These are phyloP conservation scores for Helotiales sp. DNA, from an alignment of 2,329 filamentous ascomycete species.

Conservation along the genomic window DNA sequence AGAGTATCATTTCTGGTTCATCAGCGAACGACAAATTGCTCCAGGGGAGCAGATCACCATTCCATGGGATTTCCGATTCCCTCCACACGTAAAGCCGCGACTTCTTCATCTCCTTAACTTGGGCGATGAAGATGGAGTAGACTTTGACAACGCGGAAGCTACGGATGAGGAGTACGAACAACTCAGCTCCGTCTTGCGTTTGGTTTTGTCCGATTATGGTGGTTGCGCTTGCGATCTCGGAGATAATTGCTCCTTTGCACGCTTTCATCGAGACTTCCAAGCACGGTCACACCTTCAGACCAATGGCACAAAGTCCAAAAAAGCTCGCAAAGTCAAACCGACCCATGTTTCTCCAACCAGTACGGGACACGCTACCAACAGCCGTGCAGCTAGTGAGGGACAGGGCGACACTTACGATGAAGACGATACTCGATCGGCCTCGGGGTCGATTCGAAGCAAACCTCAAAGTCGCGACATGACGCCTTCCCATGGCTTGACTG, in stretches of 20 bases:
- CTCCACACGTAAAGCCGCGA: slow-evolving; percentile 52
- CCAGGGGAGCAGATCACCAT: slow-evolving; percentile 63
- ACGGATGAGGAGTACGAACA: slow-evolving; percentile 59
- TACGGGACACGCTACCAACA: slow-evolving; percentile 61
- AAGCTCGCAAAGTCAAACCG: slow-evolving; percentile 49
- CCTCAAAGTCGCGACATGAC: slow-evolving; percentile 66
- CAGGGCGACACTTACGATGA: slow-evolving; percentile 56
- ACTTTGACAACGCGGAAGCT: slow-evolving; percentile 31
- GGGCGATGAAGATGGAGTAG: slow-evolving; percentile 54
- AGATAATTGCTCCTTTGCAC: slow-evolving; percentile 61
- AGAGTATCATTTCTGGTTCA: slow-evolving; percentile 90
- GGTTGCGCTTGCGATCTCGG: slow-evolving; percentile 74
- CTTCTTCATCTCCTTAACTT: slow-evolving; percentile 62
- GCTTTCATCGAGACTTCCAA: slow-evolving; percentile 60
- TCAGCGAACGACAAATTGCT: slow-evolving; percentile 75
- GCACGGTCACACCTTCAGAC: slow-evolving; percentile 49
- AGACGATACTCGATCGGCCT: slow-evolving; percentile 49
- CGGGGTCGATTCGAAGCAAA: slow-evolving; percentile 60
- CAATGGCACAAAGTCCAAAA: slow-evolving; percentile 35
- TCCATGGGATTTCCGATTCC: slow-evolving; percentile 67
- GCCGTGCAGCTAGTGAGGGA: slow-evolving; percentile 63
- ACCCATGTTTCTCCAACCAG: slow-evolving; percentile 60
- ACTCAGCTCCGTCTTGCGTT: slow-evolving; percentile 65
- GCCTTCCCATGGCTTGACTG: slow-evolving; percentile 52
- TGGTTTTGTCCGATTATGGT: slow-evolving; percentile 74